Evolutionary conservation across 805 yeast genomes (phyloP).

Genomic region (Hanseniaspora vineae): DNA sequence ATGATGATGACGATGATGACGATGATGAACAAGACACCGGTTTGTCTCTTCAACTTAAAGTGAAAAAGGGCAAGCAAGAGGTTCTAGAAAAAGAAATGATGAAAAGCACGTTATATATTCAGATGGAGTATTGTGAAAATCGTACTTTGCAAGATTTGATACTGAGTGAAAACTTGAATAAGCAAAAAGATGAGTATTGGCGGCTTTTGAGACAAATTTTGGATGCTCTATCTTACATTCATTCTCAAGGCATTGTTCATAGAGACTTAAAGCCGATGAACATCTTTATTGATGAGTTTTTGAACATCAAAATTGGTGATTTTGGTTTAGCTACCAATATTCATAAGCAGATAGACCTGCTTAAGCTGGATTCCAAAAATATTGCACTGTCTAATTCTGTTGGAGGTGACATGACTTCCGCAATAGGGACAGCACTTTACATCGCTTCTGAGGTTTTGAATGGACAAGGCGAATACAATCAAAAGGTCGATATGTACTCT

Average conservation of each 20-base stretch:
- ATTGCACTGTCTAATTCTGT: constrained; percentile 11
- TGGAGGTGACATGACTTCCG: constrained; percentile 72
- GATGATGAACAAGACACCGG: background rate
- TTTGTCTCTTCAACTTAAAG: background rate
- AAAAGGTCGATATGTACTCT: constrained; percentile 92
- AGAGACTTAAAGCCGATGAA: constrained; percentile 93
- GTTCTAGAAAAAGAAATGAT: constrained; percentile 10
- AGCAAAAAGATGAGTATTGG: constrained; percentile 75
- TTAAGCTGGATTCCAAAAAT: constrained; percentile 20
- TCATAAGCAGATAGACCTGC: constrained; percentile 32
- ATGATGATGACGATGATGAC: constrained; percentile 6
- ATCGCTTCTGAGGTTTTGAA: constrained; percentile 80
- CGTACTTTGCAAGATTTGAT: constrained; percentile 79
- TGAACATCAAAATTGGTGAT: constrained; percentile 89
- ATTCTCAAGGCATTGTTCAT: constrained; percentile 87
- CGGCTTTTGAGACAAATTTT: constrained; percentile 72
- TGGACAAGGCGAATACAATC: constrained; percentile 69
- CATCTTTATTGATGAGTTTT: constrained; percentile 81
- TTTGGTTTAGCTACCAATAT: constrained; percentile 93
- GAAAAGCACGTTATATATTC: constrained; percentile 73
- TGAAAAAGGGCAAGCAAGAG: background rate
- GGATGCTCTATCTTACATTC: constrained; percentile 85
- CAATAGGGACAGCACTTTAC: constrained; percentile 87
- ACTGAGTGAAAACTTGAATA: constrained; percentile 55
- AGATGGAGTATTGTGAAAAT: constrained; percentile 98